phyloP scores from a whole-genome alignment of 805 yeast species.

The Candida endomychidarum region DNA sequence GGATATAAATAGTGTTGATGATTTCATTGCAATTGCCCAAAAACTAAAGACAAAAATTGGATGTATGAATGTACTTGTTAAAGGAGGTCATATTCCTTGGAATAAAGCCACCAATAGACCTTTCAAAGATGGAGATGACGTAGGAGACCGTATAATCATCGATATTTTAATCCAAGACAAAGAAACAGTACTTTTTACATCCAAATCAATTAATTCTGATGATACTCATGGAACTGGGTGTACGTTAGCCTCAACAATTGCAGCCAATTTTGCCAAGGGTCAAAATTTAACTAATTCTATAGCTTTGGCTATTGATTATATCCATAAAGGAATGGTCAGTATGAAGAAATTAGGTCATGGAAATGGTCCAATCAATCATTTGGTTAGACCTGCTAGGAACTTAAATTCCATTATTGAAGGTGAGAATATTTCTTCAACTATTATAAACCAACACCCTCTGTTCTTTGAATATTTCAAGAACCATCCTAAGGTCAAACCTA shows the following conservation, averaged over 20 bases:
- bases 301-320: slow-evolving; percentile 57
- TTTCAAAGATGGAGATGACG: slow-evolving; percentile 9
- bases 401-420: slow-evolving; percentile 11
- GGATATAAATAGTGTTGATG: slow-evolving; percentile 29
- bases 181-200: slow-evolving; percentile 44
- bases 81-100: slow-evolving; percentile 78
- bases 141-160: slow-evolving; percentile 33
- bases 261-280: slow-evolving; percentile 69
- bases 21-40: slow-evolving; percentile 20
- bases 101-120: slow-evolving; percentile 15
- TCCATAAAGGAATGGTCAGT: slow-evolving; percentile 58
- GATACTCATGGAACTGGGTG: slow-evolving; percentile 92
- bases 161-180: slow-evolving; percentile 55
- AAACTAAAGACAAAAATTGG: slow-evolving; percentile 28
- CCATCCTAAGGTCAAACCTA: slow-evolving; percentile 54
- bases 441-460: slow-evolving; percentile 9
- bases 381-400: slow-evolving; percentile 29
- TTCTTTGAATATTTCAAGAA: slow-evolving; percentile 49
- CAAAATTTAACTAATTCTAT: slow-evolving; percentile 48
- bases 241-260: slow-evolving; percentile 77
- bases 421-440: background rate
- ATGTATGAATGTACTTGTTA: slow-evolving; percentile 59
- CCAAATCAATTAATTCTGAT: slow-evolving; percentile 43
- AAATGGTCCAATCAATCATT: slow-evolving; percentile 78
- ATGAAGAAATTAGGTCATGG: slow-evolving; percentile 47